Evolutionary conservation across 1,139 yeast genomes (phyloP).

Genomic region (Taphrina populina): DNA sequence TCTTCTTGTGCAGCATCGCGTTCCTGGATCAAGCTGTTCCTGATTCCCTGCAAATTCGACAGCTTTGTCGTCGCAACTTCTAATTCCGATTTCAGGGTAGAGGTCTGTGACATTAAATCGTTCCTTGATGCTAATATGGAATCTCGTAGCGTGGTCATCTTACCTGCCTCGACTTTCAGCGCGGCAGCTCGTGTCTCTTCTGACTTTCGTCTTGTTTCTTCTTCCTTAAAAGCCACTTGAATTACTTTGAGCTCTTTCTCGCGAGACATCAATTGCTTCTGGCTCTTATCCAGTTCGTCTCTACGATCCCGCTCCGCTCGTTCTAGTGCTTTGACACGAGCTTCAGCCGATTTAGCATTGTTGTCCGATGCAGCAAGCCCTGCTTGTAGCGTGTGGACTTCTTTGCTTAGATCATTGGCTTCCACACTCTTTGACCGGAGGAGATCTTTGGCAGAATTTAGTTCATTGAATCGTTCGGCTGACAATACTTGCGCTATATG

Average conservation of each 20-base stretch:
- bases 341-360: slow-evolving; percentile 34
- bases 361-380: too few relatives aligned
- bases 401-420: slow-evolving; percentile 32
- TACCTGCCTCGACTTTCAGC: slow-evolving; percentile 16
- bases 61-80: slow-evolving; percentile 10
- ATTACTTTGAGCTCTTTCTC: slow-evolving; percentile 30
- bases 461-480: slow-evolving; percentile 32
- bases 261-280: slow-evolving; percentile 17
- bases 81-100: slow-evolving; percentile 13
- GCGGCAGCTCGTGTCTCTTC: slow-evolving; percentile 21
- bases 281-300: slow-evolving; percentile 39
- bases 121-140: slow-evolving; percentile 17
- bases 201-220: slow-evolving; percentile 25
- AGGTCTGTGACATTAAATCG: slow-evolving; percentile 9
- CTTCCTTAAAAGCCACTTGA: slow-evolving; percentile 30
- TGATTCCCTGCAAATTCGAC: slow-evolving; percentile 35
- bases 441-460: slow-evolving; percentile 18
- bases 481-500: slow-evolving; percentile 37
- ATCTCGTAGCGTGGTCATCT: slow-evolving; percentile 17
- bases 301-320: slow-evolving; percentile 27
- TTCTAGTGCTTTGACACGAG: slow-evolving; percentile 32
- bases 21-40: slow-evolving; percentile 48
- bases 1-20: slow-evolving; percentile 51
- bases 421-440: slow-evolving; percentile 12
- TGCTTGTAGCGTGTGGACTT: slow-evolving; percentile 41